Conservation (phyloP, 768 basidiomycete species). For the Xanthoconium stramineum region DNA sequence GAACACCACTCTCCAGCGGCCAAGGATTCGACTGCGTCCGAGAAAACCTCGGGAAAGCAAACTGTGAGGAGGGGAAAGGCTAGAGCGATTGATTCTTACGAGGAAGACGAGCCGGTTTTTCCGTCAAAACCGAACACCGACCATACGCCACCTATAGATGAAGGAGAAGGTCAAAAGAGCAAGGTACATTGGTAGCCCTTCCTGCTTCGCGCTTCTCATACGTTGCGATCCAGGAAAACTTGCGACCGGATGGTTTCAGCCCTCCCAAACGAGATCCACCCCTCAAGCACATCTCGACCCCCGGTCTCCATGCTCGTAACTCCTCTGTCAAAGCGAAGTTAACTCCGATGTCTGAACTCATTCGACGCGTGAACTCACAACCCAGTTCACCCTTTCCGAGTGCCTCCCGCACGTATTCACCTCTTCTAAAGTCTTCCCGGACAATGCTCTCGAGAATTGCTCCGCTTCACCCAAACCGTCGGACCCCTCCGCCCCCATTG, state of each 20-base stretch:
- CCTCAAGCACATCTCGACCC: constrained; percentile 7
- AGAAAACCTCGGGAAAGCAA: constrained; percentile 18
- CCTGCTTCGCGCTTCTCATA: neutral
- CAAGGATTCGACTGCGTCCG: constrained; percentile 9
- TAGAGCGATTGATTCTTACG: constrained; percentile 21
- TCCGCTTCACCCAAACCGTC: constrained; percentile 70
- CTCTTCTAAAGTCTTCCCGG: constrained; percentile 62
- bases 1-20: neutral
- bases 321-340: constrained; percentile 53
- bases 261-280: neutral
- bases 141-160: neutral
- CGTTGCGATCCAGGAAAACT: constrained; percentile 12
- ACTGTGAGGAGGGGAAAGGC: constrained; percentile 25
- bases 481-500: constrained; percentile 68
- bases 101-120: constrained; percentile 20
- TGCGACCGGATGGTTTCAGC: constrained; percentile 1
- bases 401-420: constrained; percentile 47
- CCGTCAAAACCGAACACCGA: neutral
- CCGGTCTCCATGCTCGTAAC: constrained; percentile 14
- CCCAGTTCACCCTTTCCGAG: constrained; percentile 52
- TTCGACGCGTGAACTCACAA: constrained; percentile 64
- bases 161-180: constrained; percentile 8
- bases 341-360: constrained; percentile 73
- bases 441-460: constrained; percentile 64
- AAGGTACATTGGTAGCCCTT: constrained; percentile 10